Conservation (phyloP, 768 basidiomycete genomes). For the Mycena albidolilacea region DNA sequence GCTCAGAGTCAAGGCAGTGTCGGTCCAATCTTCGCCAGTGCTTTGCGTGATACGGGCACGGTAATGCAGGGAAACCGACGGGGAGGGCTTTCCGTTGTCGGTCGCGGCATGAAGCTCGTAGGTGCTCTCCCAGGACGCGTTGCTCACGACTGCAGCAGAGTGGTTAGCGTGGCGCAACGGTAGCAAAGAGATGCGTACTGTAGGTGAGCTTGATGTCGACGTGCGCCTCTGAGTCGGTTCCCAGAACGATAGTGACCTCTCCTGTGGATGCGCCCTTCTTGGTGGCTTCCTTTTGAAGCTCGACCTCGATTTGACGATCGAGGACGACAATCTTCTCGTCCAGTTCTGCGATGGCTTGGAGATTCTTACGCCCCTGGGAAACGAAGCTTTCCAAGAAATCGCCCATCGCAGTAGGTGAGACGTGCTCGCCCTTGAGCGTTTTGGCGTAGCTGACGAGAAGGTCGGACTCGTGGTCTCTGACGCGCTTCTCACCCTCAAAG, state of each 20-base stretch:
- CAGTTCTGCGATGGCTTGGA: constrained; percentile 51
- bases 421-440: constrained; percentile 60
- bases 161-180: constrained; percentile 3
- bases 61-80: constrained; percentile 66
- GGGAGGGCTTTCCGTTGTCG: constrained; percentile 59
- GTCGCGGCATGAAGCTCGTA: constrained; percentile 73
- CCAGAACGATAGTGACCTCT: constrained; percentile 60
- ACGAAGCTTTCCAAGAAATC: constrained; percentile 60
- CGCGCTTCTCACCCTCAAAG: constrained; percentile 55
- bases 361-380: constrained; percentile 52
- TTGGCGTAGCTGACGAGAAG: constrained; percentile 62
- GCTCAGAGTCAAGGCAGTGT: constrained; percentile 65
- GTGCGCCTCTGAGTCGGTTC: constrained; percentile 51
- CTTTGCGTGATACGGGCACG: constrained; percentile 66
- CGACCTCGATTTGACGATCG: constrained; percentile 55
- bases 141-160: constrained; percentile 60
- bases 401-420: constrained; percentile 54
- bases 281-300: constrained; percentile 48
- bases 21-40: constrained; percentile 75
- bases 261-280: constrained; percentile 54
- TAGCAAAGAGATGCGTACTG: constrained; percentile 51
- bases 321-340: constrained; percentile 59
- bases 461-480: constrained; percentile 58
- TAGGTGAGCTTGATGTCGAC: constrained; percentile 68
- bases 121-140: constrained; percentile 66